A percentile compares a stretch with the other conserved stretches of the same genome.
phyloP scores from a whole-genome alignment of 805 yeast genomes.

The Candida manassasensis region DNA sequence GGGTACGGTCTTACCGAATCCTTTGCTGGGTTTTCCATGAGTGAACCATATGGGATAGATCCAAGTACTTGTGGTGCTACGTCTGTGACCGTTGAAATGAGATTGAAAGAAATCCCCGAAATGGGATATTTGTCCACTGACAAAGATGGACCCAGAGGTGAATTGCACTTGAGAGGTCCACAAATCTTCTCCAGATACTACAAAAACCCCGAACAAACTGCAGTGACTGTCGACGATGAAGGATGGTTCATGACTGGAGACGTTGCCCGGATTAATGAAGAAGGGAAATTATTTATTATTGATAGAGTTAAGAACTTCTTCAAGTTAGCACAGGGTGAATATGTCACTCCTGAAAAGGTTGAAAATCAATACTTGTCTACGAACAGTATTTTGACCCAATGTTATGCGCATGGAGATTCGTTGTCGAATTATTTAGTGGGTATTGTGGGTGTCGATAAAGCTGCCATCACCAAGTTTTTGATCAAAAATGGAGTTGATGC shows the following conservation, averaged over 20 bases:
- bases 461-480: constrained; percentile 22
- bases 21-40: constrained; percentile 49
- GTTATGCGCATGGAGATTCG: constrained; percentile 63
- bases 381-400: constrained; percentile 47
- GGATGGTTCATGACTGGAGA: constrained; percentile 64
- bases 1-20: constrained; percentile 74
- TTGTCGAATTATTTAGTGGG: constrained; percentile 53
- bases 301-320: constrained; percentile 80
- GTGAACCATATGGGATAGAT: constrained; percentile 37
- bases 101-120: constrained; percentile 60
- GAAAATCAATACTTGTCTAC: constrained; percentile 58
- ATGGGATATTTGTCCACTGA: constrained; percentile 44
- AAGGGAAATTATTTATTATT: constrained; percentile 53
- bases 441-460: constrained; percentile 53
- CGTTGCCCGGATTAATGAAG: constrained; percentile 23
- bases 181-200: constrained; percentile 51
- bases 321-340: constrained; percentile 51
- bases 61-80: constrained; percentile 40
- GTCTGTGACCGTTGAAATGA: constrained; percentile 48
- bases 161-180: constrained; percentile 54
- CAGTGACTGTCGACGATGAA: constrained; percentile 38
- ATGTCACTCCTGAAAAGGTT: constrained; percentile 71
- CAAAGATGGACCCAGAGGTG: constrained; percentile 41
- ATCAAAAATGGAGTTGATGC: constrained; percentile 11
- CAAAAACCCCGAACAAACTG: constrained; percentile 46